A percentile compares a stretch with the other conserved stretches of the same genome.
Evolutionary conservation across 2,329 filamentous ascomycete species (phyloP).

Genomic region (Rutstroemia sp.): DNA sequence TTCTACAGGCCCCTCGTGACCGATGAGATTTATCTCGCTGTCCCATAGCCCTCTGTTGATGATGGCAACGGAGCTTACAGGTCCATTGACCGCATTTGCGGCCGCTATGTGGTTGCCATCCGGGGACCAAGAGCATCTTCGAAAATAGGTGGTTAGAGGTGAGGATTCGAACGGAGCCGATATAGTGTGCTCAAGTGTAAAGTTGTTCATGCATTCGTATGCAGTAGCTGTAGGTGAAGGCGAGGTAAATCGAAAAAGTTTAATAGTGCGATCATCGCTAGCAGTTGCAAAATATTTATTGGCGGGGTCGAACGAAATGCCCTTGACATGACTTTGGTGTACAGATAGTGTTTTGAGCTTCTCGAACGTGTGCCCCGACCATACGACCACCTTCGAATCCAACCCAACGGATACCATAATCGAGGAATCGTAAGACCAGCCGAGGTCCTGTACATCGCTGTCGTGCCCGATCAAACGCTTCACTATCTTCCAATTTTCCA

Average conservation of each 20-base stretch:
- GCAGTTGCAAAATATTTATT: slow-evolving; percentile 99
- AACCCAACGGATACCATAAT: slow-evolving; percentile 92
- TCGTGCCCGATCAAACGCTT: slow-evolving; percentile 92
- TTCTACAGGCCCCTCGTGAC: slow-evolving; percentile 93
- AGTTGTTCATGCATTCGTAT: slow-evolving; percentile 95
- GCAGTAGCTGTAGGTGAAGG: slow-evolving; percentile 85
- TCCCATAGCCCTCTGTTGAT: slow-evolving; percentile 91
- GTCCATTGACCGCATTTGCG: slow-evolving; percentile 93
- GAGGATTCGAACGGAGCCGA: slow-evolving; percentile 81
- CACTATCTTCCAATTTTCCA: slow-evolving; percentile 97
- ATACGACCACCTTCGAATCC: slow-evolving; percentile 96
- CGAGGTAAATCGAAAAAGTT: slow-evolving; percentile 91
- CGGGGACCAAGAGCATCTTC: slow-evolving; percentile 93
- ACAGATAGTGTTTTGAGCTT: slow-evolving; percentile 90
- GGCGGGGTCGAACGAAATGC: slow-evolving; percentile 95
- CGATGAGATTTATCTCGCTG: slow-evolving; percentile 93
- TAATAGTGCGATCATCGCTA: slow-evolving; percentile 93
- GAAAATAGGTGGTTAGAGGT: slow-evolving; percentile 92
- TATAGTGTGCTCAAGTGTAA: slow-evolving; percentile 89
- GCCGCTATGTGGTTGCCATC: slow-evolving; percentile 96
- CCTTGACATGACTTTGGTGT: slow-evolving; percentile 97
- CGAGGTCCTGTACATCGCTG: slow-evolving; percentile 96
- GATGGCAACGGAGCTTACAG: slow-evolving; percentile 94
- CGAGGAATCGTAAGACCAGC: slow-evolving; percentile 94
- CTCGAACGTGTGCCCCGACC: slow-evolving; percentile 97